Base-by-base conservation (phyloP, 2,329 filamentous ascomycete species). In the Talaromyces sp. region DNA sequence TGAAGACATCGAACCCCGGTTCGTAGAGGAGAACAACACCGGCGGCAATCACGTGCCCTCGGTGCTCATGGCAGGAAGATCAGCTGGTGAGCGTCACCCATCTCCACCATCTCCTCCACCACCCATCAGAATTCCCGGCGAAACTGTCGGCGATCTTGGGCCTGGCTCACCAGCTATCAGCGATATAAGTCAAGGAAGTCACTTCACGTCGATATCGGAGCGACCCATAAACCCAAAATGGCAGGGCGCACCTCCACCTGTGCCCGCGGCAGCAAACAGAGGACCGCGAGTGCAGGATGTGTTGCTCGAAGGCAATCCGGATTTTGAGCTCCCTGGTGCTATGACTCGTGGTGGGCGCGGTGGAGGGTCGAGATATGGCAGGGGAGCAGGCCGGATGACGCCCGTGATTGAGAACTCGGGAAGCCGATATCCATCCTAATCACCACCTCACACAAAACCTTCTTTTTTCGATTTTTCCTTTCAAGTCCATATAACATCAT, bases 1-100 rank as follows among this genome's bases (percentile, higher is more conserved):
- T 74, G 95, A 98, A 82, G 94, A 98, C 75, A 87, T 97, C 13
- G 93, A 97, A 69, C 93, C 94, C 52, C 90, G 89, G 64, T 98
- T 97, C 73, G 90, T 88, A 39, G 84, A 87, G 64, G n/a, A 71
- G 6, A 39, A n/a, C 73, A 62, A 73, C 75, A 47, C 70, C 73
- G 58, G 69, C 68, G 37, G 27, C 65, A 69, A 56, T 65, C 71
- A 69, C 68, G 67, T 76, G 62, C 79, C 75, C n/a, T 68, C 77
- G 45, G 72, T 74, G 58, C 69, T 81, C 60, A 77, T 75, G 9
- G 78, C 80, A 49, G 79, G 64, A 59, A 62, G 79, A 67, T 66
- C 69, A 70, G 69, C 70, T 72, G 76, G 75, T 77, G 72, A 75
- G 73, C 76, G 79, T 66, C 49, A 47, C 35, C 37, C 37, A n/a